phyloP scores from a whole-genome alignment of 1,139 yeast species.

The Tardiomyces digboiensis region DNA sequence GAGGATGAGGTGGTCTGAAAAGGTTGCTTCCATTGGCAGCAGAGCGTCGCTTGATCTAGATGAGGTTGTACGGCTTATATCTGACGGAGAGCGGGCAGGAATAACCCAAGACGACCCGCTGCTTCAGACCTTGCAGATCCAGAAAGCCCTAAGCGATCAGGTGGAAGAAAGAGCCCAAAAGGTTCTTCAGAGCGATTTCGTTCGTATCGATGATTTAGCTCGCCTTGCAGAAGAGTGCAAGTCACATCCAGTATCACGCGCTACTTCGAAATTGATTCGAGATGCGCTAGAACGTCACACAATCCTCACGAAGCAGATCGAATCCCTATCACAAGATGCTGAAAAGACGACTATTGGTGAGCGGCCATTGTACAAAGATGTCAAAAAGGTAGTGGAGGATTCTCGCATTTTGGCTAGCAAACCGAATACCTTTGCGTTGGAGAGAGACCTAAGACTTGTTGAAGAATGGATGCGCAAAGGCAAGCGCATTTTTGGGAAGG shows the following conservation, averaged over 20 bases:
- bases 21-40: constrained; percentile 1
- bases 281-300: not conserved
- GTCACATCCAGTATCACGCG: not conserved
- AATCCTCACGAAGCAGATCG: not conserved
- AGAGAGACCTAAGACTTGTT: constrained; percentile 12
- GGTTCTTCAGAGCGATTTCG: constrained; percentile 6
- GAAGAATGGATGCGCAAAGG: constrained; percentile 38
- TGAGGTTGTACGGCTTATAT: constrained; percentile 31
- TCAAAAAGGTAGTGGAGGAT: constrained; percentile 18
- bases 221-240: not conserved
- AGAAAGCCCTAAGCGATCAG: constrained; percentile 13
- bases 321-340: constrained; percentile 14
- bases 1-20: constrained; percentile 39
- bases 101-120: constrained; percentile 15
- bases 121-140: constrained; percentile 11
- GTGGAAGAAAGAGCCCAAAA: constrained; percentile 12
- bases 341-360: constrained; percentile 17
- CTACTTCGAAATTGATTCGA: not conserved
- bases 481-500: constrained; percentile 30
- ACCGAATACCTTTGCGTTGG: constrained; percentile 12
- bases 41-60: constrained; percentile 19
- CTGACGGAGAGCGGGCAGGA: constrained; percentile 33
- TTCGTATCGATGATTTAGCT: constrained; percentile 8
- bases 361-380: constrained; percentile 24
- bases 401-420: constrained; percentile 12